Percentiles rank a stretch among this genome's conserved stretches.
These are phyloP conservation scores for Fusarium cyanostomum DNA, from an alignment of 2,329 filamentous ascomycete genomes.

Conservation along the genomic window DNA sequence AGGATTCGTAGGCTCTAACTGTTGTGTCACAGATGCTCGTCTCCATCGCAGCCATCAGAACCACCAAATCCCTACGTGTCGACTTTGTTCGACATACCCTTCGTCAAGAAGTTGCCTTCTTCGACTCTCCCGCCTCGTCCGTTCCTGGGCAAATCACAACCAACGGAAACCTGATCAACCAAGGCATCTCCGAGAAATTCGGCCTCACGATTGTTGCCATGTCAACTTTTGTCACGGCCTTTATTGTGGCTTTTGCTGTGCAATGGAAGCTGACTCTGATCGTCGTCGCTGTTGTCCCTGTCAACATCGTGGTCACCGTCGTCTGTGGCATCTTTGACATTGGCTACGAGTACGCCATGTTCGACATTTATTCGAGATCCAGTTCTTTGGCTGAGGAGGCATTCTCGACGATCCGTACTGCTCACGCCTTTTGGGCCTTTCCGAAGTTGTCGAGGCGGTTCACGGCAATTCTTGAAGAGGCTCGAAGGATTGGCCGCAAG, in stretches of 20 bases:
- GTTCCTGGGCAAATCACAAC: conserved; percentile 58
- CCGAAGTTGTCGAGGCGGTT: conserved; percentile 55
- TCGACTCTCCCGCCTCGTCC: conserved; percentile 58
- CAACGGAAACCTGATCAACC: conserved; percentile 57
- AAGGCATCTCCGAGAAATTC: conserved; percentile 57
- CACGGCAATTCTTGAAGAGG: conserved; percentile 53
- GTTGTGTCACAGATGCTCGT: conserved; percentile 45
- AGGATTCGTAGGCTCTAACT: background rate
- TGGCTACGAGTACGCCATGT: conserved; percentile 54
- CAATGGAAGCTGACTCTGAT: conserved; percentile 57
- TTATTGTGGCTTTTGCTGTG: conserved; percentile 52
- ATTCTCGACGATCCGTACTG: conserved; percentile 58
- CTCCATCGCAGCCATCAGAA: conserved; percentile 51
- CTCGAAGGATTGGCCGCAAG: conserved; percentile 51
- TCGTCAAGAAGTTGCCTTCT: conserved; percentile 65
- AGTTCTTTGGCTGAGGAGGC: conserved; percentile 59
- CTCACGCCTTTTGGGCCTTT: conserved; percentile 61
- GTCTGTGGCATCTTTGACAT: conserved; percentile 53
- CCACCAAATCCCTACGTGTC: conserved; percentile 50
- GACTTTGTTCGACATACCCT: conserved; percentile 51
- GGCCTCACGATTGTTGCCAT: conserved; percentile 53
- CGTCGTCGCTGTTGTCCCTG: conserved; percentile 56
- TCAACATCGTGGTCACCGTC: conserved; percentile 53
- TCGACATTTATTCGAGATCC: conserved; percentile 55
- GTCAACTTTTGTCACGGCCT: conserved; percentile 52